These are phyloP conservation scores for Trypanosoma vivax DNA, from an alignment of 208 protist species.

Conservation along the genomic window DNA sequence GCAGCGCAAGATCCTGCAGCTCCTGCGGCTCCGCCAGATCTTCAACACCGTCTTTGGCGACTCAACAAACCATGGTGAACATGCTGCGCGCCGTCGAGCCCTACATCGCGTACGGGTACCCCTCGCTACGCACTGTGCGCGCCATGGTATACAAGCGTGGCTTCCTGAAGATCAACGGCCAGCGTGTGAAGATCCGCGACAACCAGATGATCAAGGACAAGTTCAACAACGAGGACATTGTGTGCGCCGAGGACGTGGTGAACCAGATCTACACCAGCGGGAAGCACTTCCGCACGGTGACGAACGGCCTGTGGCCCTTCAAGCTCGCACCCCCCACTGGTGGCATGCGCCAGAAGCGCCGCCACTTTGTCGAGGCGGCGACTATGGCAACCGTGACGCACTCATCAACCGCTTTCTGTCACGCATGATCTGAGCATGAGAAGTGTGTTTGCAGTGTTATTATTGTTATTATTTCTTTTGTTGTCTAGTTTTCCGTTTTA, in stretches of 20 bases:
- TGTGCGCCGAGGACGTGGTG: slow-evolving; percentile 99
- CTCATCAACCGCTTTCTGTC: slow-evolving; percentile 98
- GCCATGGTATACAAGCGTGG: slow-evolving; percentile 99
- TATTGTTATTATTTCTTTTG: too few relatives aligned
- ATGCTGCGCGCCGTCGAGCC: slow-evolving; percentile 98
- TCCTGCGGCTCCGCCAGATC: slow-evolving; percentile 98
- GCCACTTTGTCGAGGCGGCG: slow-evolving; percentile 99
- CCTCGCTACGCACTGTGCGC: slow-evolving; percentile 95
- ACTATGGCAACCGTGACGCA: slow-evolving; percentile 98
- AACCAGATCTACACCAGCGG: slow-evolving; percentile 99
- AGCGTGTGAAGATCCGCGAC: slow-evolving; percentile 96
- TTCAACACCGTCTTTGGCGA: slow-evolving; percentile 98
- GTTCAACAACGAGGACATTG: slow-evolving; percentile 93
- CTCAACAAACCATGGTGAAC: slow-evolving; percentile 99
- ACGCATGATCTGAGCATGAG: slow-evolving; percentile 96
- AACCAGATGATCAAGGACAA: slow-evolving; percentile 95
- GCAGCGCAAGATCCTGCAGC: slow-evolving; percentile 98
- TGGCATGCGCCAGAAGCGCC: slow-evolving; percentile 95
- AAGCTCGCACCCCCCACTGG: slow-evolving; percentile 94
- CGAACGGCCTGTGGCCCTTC: slow-evolving; percentile 99
- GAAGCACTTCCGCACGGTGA: slow-evolving; percentile 97
- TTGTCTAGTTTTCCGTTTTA: too few relatives aligned
- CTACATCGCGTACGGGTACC: slow-evolving; percentile 99
- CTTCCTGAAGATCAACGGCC: slow-evolving; percentile 94
- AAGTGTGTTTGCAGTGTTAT: too few relatives aligned